Base-by-base conservation (phyloP, 2,329 filamentous ascomycete species). In the Epichloe typhina region DNA sequence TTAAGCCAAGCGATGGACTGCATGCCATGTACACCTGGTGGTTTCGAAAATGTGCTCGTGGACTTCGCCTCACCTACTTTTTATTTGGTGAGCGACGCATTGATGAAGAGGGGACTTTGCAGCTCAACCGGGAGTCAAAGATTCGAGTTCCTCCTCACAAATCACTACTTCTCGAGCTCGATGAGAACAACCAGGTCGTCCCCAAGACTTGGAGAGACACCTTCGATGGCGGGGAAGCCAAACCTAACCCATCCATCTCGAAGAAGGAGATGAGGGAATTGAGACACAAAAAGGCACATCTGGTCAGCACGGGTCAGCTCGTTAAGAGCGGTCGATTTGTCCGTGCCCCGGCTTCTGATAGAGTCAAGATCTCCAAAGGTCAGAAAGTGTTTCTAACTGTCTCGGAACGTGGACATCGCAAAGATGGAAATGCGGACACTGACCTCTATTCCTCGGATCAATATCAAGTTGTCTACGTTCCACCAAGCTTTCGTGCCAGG, bases 1-100 rank as follows among this genome's bases (percentile, higher is more conserved):
- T 95, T 67, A 87, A 86, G 62, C 90, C 91, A 2, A 88, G 87
- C 48, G 86, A 95, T 61, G 84, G 81, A 0, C 72, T 98, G 3
- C 86, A 95, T 58, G 73, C 77, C 50, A 84, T 96, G 74, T 98
- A 95, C 64, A 83, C 82, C 7, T 97, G 91, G 91, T 98, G 93
- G 88, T 95, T 98, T 70, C 83, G 85, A 57, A 82, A 79, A 59
- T 95, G 90, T 63, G 93, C 90, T 12, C 77, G 87, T 47, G 71
- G 75, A 40, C 72, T 98, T 49, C 80, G 91, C 21, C 73, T 98
- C 37, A 94, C 88, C 1, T 87, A 90, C 70, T 98, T 98, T 65
- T 78, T 98, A 41, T 97, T 98, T 62, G 88, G 87, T 13, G 86
- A 95, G 58, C 80, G 88, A 52, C 76, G 76, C 31, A 72, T 80